Conservation (phyloP, 2,329 filamentous ascomycete species). For the Aureobasidium sp. region DNA sequence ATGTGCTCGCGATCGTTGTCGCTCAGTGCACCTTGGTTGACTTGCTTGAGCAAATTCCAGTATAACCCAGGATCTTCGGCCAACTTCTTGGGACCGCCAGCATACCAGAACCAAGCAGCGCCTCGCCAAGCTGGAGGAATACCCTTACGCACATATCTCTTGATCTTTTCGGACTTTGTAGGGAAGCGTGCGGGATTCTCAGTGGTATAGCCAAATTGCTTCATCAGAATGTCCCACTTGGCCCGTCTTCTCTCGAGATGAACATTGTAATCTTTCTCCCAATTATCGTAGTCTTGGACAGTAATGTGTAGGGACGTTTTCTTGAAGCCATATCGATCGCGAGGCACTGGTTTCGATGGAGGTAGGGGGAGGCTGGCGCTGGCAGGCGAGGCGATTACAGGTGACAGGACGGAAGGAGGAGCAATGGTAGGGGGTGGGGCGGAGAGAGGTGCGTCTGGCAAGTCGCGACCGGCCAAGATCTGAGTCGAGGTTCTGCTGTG, state of each 20-base stretch:
- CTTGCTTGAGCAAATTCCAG: constrained; percentile 70
- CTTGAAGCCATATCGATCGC: constrained; percentile 93
- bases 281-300: constrained; percentile 61
- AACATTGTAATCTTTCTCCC: constrained; percentile 79
- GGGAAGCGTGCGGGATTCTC: constrained; percentile 82
- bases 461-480: constrained; percentile 5
- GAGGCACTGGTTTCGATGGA: constrained; percentile 39
- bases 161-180: constrained; percentile 81
- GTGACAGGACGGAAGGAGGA: not conserved
- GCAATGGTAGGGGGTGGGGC: not conserved
- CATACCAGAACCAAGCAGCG: constrained; percentile 98
- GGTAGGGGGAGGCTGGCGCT: not conserved
- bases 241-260: constrained; percentile 78
- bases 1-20: constrained; percentile 88
- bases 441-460: not conserved
- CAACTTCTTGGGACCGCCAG: constrained; percentile 83
- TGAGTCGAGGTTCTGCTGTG: constrained; percentile 18
- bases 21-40: constrained; percentile 68
- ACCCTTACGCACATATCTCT: constrained; percentile 91
- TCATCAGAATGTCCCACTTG: constrained; percentile 79
- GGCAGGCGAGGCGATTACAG: not conserved
- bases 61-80: constrained; percentile 83
- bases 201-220: constrained; percentile 53
- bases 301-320: constrained; percentile 84
- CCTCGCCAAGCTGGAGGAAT: constrained; percentile 95